These are phyloP conservation scores for Boletus reticulatus DNA, from an alignment of 768 basidiomycete species.

Conservation along the genomic window DNA sequence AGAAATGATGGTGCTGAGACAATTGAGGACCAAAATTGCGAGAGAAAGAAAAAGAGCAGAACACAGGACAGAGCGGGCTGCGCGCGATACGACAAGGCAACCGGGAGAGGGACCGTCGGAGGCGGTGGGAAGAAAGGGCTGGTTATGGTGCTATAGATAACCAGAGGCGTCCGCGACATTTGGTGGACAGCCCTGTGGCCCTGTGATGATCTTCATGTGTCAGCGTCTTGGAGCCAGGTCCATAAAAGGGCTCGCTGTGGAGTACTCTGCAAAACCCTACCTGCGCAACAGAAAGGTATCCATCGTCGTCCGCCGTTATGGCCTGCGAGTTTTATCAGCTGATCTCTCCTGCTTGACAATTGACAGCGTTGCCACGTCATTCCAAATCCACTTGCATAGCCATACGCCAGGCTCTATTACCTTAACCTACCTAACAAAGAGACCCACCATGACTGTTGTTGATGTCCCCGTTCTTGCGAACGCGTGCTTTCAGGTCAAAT, in stretches of 20 bases:
- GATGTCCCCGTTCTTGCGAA: conserved; percentile 41
- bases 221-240: neutral
- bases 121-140: conserved; percentile 10
- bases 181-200: too few species aligned
- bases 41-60: conserved; percentile 13
- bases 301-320: conserved; percentile 7
- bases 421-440: conserved; percentile 29
- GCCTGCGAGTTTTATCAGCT: neutral
- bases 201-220: neutral
- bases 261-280: neutral
- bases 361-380: conserved; percentile 21
- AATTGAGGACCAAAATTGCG: conserved; percentile 42
- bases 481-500: conserved; percentile 55
- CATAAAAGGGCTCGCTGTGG: conserved; percentile 5
- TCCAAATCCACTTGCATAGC: conserved; percentile 12
- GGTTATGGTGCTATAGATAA: conserved; percentile 10
- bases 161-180: too few species aligned
- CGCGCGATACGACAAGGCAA: neutral
- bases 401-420: conserved; percentile 31
- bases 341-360: conserved; percentile 1
- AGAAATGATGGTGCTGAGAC: conserved; percentile 56
- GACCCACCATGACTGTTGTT: conserved; percentile 21
- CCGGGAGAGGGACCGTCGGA: neutral
- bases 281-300: conserved; percentile 11
- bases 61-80: neutral